A percentile compares a stretch with the other conserved stretches of the same genome.
phyloP scores from a whole-genome alignment of 495 filamentous ascomycete species.

The Durotheca rogersii region DNA sequence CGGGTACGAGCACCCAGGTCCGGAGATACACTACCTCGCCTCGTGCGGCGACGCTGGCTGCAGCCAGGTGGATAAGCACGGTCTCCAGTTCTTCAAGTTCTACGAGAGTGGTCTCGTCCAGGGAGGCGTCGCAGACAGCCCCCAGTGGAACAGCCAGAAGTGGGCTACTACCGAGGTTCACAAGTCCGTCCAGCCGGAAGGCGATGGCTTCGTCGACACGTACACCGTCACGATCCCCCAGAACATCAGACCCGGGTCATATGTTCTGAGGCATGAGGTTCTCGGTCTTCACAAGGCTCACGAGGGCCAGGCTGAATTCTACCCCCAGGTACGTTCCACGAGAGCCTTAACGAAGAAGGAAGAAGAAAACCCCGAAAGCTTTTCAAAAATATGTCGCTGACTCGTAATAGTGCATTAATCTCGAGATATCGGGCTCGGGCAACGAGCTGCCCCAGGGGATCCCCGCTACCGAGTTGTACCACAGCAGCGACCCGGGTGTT shows the following conservation, averaged over 20 bases:
- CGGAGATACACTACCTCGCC: constrained; percentile 64
- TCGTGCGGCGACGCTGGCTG: constrained; percentile 67
- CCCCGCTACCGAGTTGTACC: constrained; percentile 37
- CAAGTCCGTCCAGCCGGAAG: constrained; percentile 19
- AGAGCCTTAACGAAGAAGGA: not conserved
- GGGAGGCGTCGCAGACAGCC: constrained; percentile 45
- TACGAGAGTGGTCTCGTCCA: constrained; percentile 57
- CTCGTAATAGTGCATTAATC: constrained; percentile 24
- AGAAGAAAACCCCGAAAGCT: not conserved
- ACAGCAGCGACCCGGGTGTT: constrained; percentile 39
- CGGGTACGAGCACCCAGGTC: constrained; percentile 48
- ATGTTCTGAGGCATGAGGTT: constrained; percentile 73
- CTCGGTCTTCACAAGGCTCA: constrained; percentile 65
- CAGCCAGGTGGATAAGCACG: constrained; percentile 63
- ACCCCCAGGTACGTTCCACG: constrained; percentile 60
- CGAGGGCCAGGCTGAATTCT: constrained; percentile 66
- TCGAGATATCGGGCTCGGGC: constrained; percentile 61
- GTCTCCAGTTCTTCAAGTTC: constrained; percentile 73
- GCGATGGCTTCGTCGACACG: constrained; percentile 61
- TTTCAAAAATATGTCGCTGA: not conserved
- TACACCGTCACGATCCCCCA: constrained; percentile 67
- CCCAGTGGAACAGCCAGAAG: constrained; percentile 30
- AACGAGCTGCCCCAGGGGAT: constrained; percentile 39
- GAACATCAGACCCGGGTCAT: constrained; percentile 61
- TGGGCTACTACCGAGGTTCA: constrained; percentile 57